Base-by-base conservation (phyloP, 441 rosid genomes). In the Iberis amara region DNA sequence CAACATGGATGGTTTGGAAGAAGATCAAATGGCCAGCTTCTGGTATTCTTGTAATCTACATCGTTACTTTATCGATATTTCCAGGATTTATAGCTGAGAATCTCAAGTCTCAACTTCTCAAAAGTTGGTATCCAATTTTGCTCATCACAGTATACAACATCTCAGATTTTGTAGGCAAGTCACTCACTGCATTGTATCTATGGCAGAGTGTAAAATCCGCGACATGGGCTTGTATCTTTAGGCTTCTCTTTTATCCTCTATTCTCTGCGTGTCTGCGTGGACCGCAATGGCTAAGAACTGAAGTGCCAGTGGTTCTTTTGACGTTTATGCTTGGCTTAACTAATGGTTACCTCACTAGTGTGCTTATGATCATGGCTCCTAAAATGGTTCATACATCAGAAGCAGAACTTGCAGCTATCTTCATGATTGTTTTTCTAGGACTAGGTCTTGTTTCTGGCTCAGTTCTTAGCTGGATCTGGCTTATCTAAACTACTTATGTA, bases 291-390 rank as follows among this genome's bases (percentile, higher is more conserved):
- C 76, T 90, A 47, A 82, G 66, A 56, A 74, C 76, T 28, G 95
- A 86, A 78, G 70, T 48, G 4, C 83, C 90, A 0, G 78, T 83
- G 32, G 73, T 71, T 12, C 58, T 68, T 12, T 52, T 82, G 52
- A 89, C 94, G 9, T 82, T 78, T 51, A 39, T 79, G 80, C 84
- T 86, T 2, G 97, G 90, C 2, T 61, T 79, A 27, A 82, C 80
- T 2, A 86, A 89, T 31, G 95, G 97, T 3, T 89, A 86, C 60
- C 72, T 89, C 35, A 86, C 95, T 37, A 83, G 95, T 26, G 82
- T 80, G 27, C 61, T 83, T 11, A 89, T 86, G 95, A 83, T 83
- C 58, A 73, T 83, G 23, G 57, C 81, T 43, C 95, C 95, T 0
- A 89, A 86, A 71, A 66, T 77, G 5, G 95, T 83, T 24, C 78